These are phyloP conservation scores for Termitomyces sp. DNA, from an alignment of 768 basidiomycete species.

Conservation along the genomic window DNA sequence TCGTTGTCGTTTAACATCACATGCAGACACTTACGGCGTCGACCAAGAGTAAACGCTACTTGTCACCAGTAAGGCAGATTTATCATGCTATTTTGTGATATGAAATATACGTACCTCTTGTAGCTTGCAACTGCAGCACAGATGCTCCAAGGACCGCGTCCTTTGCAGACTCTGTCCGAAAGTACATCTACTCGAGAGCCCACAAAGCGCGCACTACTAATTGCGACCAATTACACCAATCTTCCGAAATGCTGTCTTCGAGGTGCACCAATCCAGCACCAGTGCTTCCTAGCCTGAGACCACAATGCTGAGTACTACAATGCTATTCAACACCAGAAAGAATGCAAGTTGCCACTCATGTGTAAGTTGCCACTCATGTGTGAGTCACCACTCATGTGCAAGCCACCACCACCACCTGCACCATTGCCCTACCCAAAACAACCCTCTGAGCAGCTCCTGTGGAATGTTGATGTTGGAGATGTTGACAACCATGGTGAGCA, in stretches of 20 bases:
- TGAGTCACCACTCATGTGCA: no score
- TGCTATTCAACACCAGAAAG: no score
- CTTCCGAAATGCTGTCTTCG: not conserved
- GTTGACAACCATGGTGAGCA: no score
- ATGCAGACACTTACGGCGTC: not conserved
- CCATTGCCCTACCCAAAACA: no score
- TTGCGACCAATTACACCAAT: slow-evolving; percentile 1
- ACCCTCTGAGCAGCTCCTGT: no score
- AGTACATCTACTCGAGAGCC: not conserved
- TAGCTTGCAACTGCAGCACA: not conserved
- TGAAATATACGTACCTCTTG: not conserved
- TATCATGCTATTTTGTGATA: not conserved
- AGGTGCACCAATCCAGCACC: no score
- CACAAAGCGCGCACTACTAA: not conserved
- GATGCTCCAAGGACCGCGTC: not conserved
- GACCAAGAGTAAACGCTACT: not conserved
- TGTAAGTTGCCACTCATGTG: no score
- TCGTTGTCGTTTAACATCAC: not conserved
- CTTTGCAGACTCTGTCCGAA: not conserved
- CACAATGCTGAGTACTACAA: no score
- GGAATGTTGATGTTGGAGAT: no score
- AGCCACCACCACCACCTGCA: no score
- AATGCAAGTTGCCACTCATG: no score
- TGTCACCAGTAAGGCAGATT: not conserved
- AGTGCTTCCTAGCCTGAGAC: no score